These are phyloP conservation scores for Rhizoclosmatium sp. DNA, from an alignment of 192 early-diverging fungal species.

Conservation along the genomic window DNA sequence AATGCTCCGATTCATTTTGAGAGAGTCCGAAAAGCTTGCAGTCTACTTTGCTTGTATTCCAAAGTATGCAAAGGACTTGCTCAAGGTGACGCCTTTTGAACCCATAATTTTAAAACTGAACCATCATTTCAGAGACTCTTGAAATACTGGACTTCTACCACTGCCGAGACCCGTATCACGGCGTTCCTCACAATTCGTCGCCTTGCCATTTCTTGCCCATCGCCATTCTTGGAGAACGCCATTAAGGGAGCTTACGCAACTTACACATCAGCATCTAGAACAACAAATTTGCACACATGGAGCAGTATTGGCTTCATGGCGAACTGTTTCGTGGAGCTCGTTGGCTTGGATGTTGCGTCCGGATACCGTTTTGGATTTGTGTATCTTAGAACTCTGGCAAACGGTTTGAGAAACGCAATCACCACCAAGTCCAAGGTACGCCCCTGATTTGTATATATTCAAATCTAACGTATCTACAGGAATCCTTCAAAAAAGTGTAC, in stretches of 20 bases:
- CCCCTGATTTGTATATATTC: constrained; percentile 20
- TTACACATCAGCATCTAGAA: constrained; percentile 79
- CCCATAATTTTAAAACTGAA: constrained; percentile 21
- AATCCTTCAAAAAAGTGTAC: constrained; percentile 89
- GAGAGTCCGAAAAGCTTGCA: constrained; percentile 78
- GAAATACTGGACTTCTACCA: constrained; percentile 71
- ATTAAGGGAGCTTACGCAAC: constrained; percentile 85
- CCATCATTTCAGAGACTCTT: constrained; percentile 54
- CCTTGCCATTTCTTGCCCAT: constrained; percentile 63
- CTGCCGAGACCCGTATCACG: constrained; percentile 71
- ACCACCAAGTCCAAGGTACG: constrained; percentile 74
- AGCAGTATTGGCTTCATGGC: constrained; percentile 89
- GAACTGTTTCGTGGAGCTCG: constrained; percentile 90
- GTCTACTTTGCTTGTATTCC: constrained; percentile 85
- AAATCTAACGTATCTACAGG: constrained; percentile 26
- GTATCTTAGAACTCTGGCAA: constrained; percentile 92
- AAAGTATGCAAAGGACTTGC: constrained; percentile 81
- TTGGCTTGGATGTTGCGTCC: constrained; percentile 75
- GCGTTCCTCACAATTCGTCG: constrained; percentile 85
- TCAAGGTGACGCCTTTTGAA: constrained; percentile 64
- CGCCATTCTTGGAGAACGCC: constrained; percentile 68
- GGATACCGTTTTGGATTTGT: constrained; percentile 95
- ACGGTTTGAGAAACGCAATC: constrained; percentile 89
- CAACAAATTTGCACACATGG: constrained; percentile 81
- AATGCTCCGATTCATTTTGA: constrained; percentile 85